Conservation (phyloP, 2,329 filamentous ascomycete genomes). For the Botrytis aclada region DNA sequence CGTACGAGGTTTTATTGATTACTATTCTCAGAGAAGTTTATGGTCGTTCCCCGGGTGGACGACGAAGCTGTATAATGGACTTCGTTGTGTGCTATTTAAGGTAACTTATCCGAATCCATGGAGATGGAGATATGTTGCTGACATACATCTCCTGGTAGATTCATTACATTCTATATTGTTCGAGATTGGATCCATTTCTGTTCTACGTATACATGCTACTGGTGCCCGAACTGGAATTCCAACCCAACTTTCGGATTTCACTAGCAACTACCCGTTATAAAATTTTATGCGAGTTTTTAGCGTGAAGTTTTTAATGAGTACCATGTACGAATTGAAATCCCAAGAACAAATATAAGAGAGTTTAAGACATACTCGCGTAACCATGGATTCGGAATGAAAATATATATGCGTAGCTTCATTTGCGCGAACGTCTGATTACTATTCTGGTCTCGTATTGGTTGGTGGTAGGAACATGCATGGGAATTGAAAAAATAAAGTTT, state of each 20-base stretch:
- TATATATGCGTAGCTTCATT: not conserved
- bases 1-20: not conserved
- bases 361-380: not conserved
- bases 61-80: not conserved
- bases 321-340: not conserved
- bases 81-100: not conserved
- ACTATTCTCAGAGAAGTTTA: no score
- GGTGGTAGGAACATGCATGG: not conserved
- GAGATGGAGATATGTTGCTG: not conserved
- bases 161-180: not conserved
- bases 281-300: not conserved
- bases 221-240: not conserved
- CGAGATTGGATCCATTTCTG: not conserved
- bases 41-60: not conserved
- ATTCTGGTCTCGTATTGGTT: not conserved
- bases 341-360: not conserved
- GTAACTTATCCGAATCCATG: not conserved
- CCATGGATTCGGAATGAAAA: not conserved
- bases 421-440: not conserved
- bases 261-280: not conserved
- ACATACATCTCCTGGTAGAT: not conserved
- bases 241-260: not conserved
- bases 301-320: not conserved
- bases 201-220: not conserved
- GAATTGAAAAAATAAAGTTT: not conserved